Conservation (phyloP, 2,329 filamentous ascomycete genomes). For the Aureobasidium lini region DNA sequence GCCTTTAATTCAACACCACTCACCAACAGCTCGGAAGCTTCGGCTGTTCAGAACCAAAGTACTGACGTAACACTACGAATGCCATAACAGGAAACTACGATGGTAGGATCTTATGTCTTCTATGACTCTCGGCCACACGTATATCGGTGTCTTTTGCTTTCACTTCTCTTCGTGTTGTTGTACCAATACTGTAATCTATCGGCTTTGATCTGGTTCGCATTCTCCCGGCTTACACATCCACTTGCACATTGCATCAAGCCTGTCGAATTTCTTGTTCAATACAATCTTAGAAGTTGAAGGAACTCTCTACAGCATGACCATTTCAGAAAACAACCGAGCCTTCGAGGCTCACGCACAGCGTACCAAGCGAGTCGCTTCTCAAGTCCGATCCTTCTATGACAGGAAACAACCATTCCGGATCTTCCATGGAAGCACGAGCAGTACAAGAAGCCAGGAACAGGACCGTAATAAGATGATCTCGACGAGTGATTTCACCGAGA, state of each 20-base stretch:
- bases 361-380: conserved; percentile 24
- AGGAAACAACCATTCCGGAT: conserved; percentile 45
- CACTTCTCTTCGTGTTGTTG: too few relatives aligned
- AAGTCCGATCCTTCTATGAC: conserved; percentile 40
- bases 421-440: conserved; percentile 51
- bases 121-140: too few relatives aligned
- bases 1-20: neutral
- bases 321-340: neutral
- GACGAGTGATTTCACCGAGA: conserved; percentile 41
- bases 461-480: conserved; percentile 39
- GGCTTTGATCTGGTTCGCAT: too few relatives aligned
- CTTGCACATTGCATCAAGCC: too few relatives aligned
- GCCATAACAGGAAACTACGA: neutral
- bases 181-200: too few relatives aligned
- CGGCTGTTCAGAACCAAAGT: neutral
- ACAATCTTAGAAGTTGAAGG: too few relatives aligned
- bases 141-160: too few relatives aligned
- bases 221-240: too few relatives aligned
- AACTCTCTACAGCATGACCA: neutral
- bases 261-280: too few relatives aligned
- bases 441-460: conserved; percentile 36
- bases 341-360: conserved; percentile 15
- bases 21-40: neutral
- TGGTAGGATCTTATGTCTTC: too few relatives aligned
- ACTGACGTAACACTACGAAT: neutral